phyloP scores from a whole-genome alignment of 148 eudicot genomes.

The Bassia scoparia region DNA sequence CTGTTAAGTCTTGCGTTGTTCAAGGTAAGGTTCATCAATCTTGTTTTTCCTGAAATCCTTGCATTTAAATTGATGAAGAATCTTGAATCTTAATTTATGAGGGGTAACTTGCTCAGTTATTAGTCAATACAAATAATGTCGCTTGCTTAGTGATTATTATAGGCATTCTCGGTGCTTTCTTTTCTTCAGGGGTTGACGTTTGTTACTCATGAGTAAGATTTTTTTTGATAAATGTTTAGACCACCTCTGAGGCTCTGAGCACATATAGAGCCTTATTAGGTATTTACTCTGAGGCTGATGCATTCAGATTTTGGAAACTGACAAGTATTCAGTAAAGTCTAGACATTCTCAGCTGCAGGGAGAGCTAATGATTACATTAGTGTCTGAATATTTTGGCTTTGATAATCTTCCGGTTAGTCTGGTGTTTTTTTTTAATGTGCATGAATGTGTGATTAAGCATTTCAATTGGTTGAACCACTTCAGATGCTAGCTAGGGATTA shows the following conservation, averaged over 20 bases:
- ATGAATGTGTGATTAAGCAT: neutral
- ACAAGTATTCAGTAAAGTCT: neutral
- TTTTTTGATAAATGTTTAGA: too few relatives aligned
- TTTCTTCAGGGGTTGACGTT: neutral
- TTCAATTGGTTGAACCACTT: neutral
- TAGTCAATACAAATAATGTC: neutral
- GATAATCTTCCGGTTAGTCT: neutral
- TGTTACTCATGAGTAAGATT: too few relatives aligned
- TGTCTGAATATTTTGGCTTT: neutral
- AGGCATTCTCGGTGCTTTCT: neutral
- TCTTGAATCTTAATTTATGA: neutral
- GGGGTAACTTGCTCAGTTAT: neutral
- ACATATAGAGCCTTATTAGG: too few relatives aligned
- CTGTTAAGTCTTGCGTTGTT: neutral
- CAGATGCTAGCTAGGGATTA: too few relatives aligned
- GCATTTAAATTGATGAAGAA: neutral
- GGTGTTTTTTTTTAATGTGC: neutral
- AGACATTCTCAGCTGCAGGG: neutral
- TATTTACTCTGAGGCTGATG: neutral
- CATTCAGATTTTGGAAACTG: neutral
- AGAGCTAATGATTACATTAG: neutral
- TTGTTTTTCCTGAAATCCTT: neutral
- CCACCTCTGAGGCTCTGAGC: neutral
- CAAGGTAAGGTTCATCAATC: neutral
- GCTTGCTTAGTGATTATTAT: neutral